Conservation (phyloP, 2,329 filamentous ascomycete genomes). For the Colletotrichum salicis region DNA sequence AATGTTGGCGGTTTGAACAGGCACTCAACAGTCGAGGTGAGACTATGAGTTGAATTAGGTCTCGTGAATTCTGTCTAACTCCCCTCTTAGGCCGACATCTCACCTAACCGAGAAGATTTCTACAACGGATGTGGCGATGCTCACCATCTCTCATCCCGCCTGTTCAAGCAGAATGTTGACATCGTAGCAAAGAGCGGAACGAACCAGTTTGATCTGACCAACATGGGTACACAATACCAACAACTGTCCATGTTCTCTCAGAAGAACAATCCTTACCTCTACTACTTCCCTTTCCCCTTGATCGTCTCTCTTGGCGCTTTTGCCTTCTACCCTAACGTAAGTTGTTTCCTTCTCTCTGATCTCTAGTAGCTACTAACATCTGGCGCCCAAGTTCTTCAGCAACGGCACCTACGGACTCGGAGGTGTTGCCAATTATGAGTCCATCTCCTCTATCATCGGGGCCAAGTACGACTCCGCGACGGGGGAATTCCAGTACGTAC, state of each 20-base stretch:
- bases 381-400: conserved; percentile 17
- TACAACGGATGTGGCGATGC: conserved; percentile 30
- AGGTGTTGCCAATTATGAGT: conserved; percentile 29
- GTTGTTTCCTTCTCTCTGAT: background rate
- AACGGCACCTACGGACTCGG: conserved; percentile 25
- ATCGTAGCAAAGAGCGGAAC: conserved; percentile 20
- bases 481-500: conserved; percentile 28
- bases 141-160: conserved; percentile 23
- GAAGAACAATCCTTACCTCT: conserved; percentile 28
- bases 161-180: conserved; percentile 31
- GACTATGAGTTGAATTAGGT: background rate
- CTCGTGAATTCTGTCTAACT: background rate
- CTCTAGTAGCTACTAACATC: background rate
- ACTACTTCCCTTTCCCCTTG: conserved; percentile 28
- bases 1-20: conserved; percentile 26
- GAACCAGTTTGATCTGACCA: conserved; percentile 26
- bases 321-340: conserved; percentile 27
- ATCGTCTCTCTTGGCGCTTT: conserved; percentile 25
- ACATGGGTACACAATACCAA: conserved; percentile 30
- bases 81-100: conserved; percentile 7
- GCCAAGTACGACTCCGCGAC: conserved; percentile 21
- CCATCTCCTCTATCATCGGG: conserved; percentile 28
- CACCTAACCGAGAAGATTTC: conserved; percentile 26
- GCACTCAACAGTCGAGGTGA: conserved; percentile 29
- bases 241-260: conserved; percentile 25